A percentile compares a stretch with the other conserved stretches of the same genome.
Evolutionary conservation across 2,329 filamentous ascomycete genomes (phyloP).

Genomic region (Phialocephala sp.): DNA sequence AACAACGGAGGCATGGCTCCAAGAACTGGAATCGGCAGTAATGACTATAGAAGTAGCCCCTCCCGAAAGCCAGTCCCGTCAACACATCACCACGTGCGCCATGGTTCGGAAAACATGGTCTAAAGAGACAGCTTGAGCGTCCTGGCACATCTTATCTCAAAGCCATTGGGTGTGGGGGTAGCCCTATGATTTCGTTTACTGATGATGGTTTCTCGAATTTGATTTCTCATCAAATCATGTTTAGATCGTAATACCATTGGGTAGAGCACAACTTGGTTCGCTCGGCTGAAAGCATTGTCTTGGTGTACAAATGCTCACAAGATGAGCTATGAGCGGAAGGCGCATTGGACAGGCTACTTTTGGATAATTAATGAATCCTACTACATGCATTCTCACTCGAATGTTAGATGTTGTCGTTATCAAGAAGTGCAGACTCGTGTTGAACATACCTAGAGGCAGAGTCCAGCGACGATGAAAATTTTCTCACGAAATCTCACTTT

Average conservation of each 20-base stretch:
- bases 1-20: slow-evolving; percentile 5
- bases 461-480: not conserved
- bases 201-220: not conserved
- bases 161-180: not conserved
- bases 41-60: slow-evolving; percentile 11
- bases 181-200: not conserved
- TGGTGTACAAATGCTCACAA: not conserved
- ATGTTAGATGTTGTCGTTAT: too few species aligned
- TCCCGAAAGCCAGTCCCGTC: slow-evolving; percentile 21
- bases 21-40: not conserved
- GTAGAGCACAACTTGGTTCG: not conserved
- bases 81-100: slow-evolving; percentile 10
- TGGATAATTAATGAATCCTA: too few species aligned
- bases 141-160: not conserved
- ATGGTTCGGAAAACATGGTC: slow-evolving; percentile 19
- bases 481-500: not conserved
- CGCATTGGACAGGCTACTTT: not conserved
- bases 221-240: not conserved
- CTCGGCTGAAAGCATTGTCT: not conserved
- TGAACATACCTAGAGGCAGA: not conserved
- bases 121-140: not conserved
- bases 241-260: not conserved
- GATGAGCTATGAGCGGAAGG: not conserved
- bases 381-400: too few species aligned
- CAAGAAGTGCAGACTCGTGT: not conserved